Evolutionary conservation across 768 basidiomycete species (phyloP), one percentile per base, ranked within the genome.

Genomic region (Lentinula detonsa): DNA sequence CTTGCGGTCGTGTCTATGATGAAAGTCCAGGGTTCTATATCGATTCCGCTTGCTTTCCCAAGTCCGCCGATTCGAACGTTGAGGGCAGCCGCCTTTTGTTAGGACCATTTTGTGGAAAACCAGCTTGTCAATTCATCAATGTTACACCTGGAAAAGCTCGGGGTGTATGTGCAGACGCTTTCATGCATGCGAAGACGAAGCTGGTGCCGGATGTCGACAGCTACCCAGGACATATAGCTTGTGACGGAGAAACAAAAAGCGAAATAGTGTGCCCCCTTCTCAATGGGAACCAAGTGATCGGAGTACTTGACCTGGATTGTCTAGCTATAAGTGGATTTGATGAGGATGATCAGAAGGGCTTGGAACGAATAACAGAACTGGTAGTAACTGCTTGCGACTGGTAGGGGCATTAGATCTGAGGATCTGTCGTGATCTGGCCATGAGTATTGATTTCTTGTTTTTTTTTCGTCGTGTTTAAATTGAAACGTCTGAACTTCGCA

Each of bases 161-260:
- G n/a, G 93, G 95, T 33, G 95, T 97, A 10, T 97, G 95, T 71
- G 91, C 93, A 5, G 87, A 86, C 54, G 87, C 88, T 1, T 96
- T 84, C 71, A 59, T 86, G 13, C 78, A 78, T 54, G 72, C 71
- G 48, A 68, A 76, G 64, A 83, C 88, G 0, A 57, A 92, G 5
- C 67, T 93, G n/a, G 92, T 97, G 1, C 74, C 77, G 18, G 82
- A 95, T 62, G 93, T 98, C 18, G 82, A 90, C 28, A 72, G 71
- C 9, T 94, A 94, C 69, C 92, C 92, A 1, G 94, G 95, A 0
- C 96, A 98, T 70, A 96, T 97, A 63, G 92, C 93, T 2, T 98
- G 96, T 68, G 95, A 98, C 65, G 91, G 86, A 21, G 85, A 88
- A 57, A 96, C 95, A 2, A 87, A 88, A 68, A 92, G 91, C 66